A percentile compares a stretch with the other conserved stretches of the same genome.
Evolutionary conservation across 305 asterid genomes (phyloP).

Genomic region (Andrographis paniculata): DNA sequence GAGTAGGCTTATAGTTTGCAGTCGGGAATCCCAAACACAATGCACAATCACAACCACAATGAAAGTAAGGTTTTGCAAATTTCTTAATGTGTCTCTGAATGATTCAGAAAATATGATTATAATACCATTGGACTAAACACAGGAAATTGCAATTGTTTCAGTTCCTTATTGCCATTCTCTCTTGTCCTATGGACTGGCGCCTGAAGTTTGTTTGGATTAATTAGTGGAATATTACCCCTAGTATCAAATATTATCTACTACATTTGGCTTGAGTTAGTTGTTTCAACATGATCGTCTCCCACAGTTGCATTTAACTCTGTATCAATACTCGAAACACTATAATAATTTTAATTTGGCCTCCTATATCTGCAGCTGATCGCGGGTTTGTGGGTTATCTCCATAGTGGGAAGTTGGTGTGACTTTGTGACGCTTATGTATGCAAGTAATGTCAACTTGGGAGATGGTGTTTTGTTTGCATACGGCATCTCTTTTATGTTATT

Average conservation of each 20-base stretch:
- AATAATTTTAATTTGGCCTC: neutral
- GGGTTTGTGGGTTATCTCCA: conserved; percentile 66
- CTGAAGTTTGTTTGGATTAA: neutral
- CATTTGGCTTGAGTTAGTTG: neutral
- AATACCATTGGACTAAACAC: too few relatives aligned
- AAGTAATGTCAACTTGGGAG: conserved; percentile 29
- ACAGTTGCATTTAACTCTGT: neutral
- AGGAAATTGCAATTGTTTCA: too few relatives aligned
- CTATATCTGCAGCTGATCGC: conserved; percentile 43
- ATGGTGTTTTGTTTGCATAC: neutral
- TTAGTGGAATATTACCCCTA: neutral
- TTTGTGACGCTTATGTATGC: conserved; percentile 64
- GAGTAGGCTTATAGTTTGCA: too few relatives aligned
- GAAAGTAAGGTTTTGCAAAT: too few relatives aligned
- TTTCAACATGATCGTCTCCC: neutral
- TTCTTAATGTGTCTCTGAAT: too few relatives aligned
- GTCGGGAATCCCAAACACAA: too few relatives aligned
- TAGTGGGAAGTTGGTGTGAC: conserved; percentile 60
- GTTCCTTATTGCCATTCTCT: too few relatives aligned
- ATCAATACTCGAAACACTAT: neutral
- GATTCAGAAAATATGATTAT: too few relatives aligned
- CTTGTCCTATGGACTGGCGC: too few relatives aligned
- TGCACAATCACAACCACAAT: too few relatives aligned
- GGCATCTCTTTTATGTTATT: too few relatives aligned
- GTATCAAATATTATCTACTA: neutral